Conservation (phyloP, 768 basidiomycete species). For the Ephemerocybe angulata region DNA sequence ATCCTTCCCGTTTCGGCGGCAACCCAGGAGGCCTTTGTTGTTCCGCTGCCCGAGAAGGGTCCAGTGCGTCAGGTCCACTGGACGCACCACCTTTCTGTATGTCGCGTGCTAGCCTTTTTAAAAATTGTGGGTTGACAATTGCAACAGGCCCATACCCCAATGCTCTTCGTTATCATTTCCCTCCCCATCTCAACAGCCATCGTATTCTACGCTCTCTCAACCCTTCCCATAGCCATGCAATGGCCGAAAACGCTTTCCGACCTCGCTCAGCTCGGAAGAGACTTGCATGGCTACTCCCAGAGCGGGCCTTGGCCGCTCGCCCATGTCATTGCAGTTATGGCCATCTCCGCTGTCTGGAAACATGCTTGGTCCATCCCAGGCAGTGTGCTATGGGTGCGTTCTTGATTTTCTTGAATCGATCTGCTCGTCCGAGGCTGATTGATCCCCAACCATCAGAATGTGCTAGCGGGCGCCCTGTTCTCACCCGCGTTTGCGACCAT, state of each 20-base stretch:
- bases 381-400: conserved; percentile 81
- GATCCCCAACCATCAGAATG: conserved; percentile 56
- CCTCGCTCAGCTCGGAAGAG: conserved; percentile 68
- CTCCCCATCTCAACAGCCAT: conserved; percentile 68
- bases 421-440: conserved; percentile 8
- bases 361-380: conserved; percentile 98
- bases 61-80: conserved; percentile 19
- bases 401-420: conserved; percentile 13
- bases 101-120: not conserved
- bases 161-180: conserved; percentile 46
- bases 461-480: conserved; percentile 83
- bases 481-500: conserved; percentile 79
- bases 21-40: conserved; percentile 39
- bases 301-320: conserved; percentile 58
- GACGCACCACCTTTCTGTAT: not conserved
- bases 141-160: conserved; percentile 35
- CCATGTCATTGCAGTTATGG: conserved; percentile 81
- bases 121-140: not conserved
- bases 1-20: conserved; percentile 31
- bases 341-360: conserved; percentile 87
- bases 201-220: conserved; percentile 67
- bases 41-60: conserved; percentile 35
- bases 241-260: conserved; percentile 78
- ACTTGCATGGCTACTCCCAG: conserved; percentile 75
- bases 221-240: conserved; percentile 70